Evolutionary conservation across 305 asterid species (phyloP), one percentile per base, ranked within the genome.

Genomic region (Fraxinus angustifolia): DNA sequence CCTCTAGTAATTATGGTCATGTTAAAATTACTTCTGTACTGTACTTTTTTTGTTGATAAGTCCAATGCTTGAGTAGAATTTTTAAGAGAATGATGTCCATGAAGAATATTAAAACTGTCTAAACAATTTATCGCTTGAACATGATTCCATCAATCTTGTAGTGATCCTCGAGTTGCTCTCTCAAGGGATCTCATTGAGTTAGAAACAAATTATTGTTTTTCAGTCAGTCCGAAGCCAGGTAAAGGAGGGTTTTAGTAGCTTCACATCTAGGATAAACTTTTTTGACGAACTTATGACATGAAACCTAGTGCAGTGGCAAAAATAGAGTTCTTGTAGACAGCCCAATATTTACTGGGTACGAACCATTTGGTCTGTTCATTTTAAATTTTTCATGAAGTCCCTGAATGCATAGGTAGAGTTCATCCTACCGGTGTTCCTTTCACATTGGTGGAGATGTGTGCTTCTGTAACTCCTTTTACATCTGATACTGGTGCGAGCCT

Each of bases 391-490:
- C 19, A 16, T 2, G 28, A 56, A 17, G 28, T 56, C 28, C 67
- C 26, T 53, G 65, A 53, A 53, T n/a, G 23, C 68, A 58, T 19
- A 28, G 34, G 73, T 31, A 31, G 56, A 58, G 45, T 23, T 62
- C 42, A 48, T 82, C 95, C 88, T 90, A 94, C 98, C 2, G 97
- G 97, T 76, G 98, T 94, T 84, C 98, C 97, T 89, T 91, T 93
- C 40, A 94, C 98, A 26, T 87, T 86, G 62, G 98, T 94, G 75
- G 97, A 92, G 28, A 94, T 80, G 75, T 93, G 93, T 73, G 88
- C 79, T 30, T 89, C 80, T 58, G 88, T 75, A 75, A 58, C 84
- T 76, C 97, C 96, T 76, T 87, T 85, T 62, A 82, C 90, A 84
- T 88, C 93, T 21, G 87, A 78, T 5, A 88, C 86, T 19, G 97